phyloP scores from a whole-genome alignment of 768 basidiomycete genomes.

The Crassisporium funariophilum region DNA sequence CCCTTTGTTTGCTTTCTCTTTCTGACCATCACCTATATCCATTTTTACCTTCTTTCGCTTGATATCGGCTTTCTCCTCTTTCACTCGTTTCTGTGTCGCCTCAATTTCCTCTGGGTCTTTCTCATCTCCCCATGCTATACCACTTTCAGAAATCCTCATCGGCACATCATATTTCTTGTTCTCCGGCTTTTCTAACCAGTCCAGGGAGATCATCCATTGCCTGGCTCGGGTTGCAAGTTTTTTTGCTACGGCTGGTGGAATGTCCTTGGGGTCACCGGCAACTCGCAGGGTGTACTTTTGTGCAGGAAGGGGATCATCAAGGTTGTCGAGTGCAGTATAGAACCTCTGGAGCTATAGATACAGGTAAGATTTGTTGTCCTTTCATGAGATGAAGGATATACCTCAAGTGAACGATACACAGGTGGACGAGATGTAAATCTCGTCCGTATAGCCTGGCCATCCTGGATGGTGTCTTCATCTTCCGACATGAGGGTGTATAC shows the following conservation, averaged over 20 bases:
- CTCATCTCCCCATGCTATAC: neutral
- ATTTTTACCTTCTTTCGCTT: neutral
- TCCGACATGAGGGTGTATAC: neutral
- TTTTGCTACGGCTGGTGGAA: conserved; percentile 11
- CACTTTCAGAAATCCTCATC: neutral
- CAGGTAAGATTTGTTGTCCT: neutral
- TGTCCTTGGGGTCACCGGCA: neutral
- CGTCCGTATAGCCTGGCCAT: neutral
- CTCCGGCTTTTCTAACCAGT: conserved; percentile 15
- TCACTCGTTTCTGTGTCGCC: neutral
- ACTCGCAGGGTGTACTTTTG: neutral
- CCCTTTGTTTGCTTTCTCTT: neutral
- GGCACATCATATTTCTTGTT: conserved; percentile 12
- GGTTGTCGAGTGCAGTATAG: neutral
- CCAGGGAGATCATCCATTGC: conserved; percentile 24
- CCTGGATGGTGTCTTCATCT: neutral
- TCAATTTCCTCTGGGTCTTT: conserved; percentile 2
- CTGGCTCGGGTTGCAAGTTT: conserved; percentile 11
- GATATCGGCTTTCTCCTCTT: neutral
- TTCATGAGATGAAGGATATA: neutral
- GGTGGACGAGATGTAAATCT: neutral
- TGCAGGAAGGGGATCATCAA: conserved; percentile 1
- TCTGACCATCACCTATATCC: neutral
- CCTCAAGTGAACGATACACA: neutral
- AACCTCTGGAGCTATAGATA: neutral